A percentile compares a stretch with the other conserved stretches of the same genome.
Evolutionary conservation across 495 filamentous ascomycete genomes (phyloP).

Genomic region (Parmelia sp.): DNA sequence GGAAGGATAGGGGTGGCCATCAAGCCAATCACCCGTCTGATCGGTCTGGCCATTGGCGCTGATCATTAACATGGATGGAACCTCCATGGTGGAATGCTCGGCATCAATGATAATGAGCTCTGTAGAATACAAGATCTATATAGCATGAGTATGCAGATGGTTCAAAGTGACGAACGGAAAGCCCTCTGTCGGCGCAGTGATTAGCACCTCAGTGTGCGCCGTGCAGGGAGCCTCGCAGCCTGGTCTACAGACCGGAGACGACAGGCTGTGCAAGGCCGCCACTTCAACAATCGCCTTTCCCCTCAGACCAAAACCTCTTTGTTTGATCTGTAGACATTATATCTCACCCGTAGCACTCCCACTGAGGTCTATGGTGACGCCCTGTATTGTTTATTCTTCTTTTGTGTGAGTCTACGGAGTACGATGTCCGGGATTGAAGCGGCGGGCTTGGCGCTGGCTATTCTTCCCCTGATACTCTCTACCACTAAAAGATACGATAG

Average conservation of each 20-base stretch:
- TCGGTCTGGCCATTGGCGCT: neutral
- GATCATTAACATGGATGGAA: neutral
- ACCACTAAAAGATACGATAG: conserved; percentile 29
- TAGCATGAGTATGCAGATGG: neutral
- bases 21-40: conserved; percentile 3
- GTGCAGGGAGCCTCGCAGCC: conserved; percentile 1
- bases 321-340: too few relatives aligned
- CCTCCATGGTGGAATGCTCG: neutral
- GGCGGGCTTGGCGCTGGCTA: conserved; percentile 27
- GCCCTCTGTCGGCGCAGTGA: neutral
- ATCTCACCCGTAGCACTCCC: too few relatives aligned
- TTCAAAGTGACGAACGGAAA: neutral
- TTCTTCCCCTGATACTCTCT: conserved; percentile 30
- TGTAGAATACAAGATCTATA: neutral
- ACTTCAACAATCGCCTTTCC: neutral
- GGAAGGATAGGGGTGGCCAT: neutral
- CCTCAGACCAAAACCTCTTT: neutral
- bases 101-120: neutral
- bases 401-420: neutral
- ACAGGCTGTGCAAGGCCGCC: neutral
- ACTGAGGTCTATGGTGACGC: too few relatives aligned
- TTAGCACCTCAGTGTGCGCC: neutral
- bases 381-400: neutral
- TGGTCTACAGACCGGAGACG: neutral
- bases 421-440: conserved; percentile 22